Evolutionary conservation across 2,329 filamentous ascomycete species (phyloP).

Genomic region (Colletotrichum tamarilloi): DNA sequence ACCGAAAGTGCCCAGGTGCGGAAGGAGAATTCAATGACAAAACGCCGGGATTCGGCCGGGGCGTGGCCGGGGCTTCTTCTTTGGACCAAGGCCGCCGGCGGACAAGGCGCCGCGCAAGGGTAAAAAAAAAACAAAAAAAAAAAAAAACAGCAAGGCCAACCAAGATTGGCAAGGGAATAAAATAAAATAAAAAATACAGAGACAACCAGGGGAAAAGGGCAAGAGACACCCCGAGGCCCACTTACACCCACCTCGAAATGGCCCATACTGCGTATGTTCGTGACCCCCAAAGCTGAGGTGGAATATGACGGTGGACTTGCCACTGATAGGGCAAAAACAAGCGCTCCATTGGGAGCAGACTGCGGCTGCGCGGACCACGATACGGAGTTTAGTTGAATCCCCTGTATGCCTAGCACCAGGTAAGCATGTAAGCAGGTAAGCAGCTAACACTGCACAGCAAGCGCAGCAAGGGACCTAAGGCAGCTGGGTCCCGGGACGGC

Average conservation of each 20-base stretch:
- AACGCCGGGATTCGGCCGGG: conserved; percentile 29
- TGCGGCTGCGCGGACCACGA: conserved; percentile 6
- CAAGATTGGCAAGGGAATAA: neutral
- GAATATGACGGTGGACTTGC: neutral
- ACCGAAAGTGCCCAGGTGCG: neutral
- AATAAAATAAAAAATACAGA: neutral
- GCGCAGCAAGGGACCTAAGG: neutral
- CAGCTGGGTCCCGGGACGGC: neutral
- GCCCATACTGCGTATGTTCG: neutral
- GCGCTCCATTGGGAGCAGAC: conserved; percentile 27
- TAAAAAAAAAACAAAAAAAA: neutral
- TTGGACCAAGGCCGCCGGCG: neutral
- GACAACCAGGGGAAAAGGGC: conserved; percentile 4
- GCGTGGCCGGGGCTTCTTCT: conserved; percentile 3
- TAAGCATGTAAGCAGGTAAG: neutral
- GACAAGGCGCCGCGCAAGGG: neutral
- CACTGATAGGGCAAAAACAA: conserved; percentile 27
- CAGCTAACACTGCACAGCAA: no score
- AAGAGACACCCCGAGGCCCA: conserved; percentile 19
- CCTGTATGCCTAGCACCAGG: neutral
- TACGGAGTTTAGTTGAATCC: neutral
- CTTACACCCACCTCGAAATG: conserved; percentile 9
- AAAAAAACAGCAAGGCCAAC: neutral
- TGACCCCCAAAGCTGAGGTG: neutral
- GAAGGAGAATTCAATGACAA: conserved; percentile 7